Percentiles rank a stretch among this genome's conserved stretches.
Evolutionary conservation across 2,329 filamentous ascomycete species (phyloP).

Genomic region (Colletotrichum chrysophilum): DNA sequence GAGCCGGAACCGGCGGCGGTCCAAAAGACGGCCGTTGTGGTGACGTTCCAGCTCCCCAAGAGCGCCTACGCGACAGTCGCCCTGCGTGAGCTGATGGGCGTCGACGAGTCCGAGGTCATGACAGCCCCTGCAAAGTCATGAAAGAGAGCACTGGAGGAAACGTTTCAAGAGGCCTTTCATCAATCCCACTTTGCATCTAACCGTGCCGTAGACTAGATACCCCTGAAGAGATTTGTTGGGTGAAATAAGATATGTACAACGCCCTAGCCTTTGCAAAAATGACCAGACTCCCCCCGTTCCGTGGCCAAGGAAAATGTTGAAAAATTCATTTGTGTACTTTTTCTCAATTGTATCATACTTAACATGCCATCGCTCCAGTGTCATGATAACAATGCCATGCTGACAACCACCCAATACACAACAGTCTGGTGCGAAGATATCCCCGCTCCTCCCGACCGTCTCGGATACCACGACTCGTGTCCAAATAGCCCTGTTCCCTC

Average conservation of each 20-base stretch:
- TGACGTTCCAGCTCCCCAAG: conserved; percentile 78
- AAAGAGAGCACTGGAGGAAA: background rate
- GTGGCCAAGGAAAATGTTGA: background rate
- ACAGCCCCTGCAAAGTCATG: background rate
- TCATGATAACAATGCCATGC: background rate
- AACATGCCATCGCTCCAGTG: background rate
- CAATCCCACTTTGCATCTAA: conserved; percentile 8
- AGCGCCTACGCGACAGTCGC: conserved; percentile 89
- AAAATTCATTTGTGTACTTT: background rate
- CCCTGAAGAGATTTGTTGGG: background rate
- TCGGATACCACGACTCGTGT: background rate
- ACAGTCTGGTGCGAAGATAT: background rate
- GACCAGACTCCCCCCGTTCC: background rate
- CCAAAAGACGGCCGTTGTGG: conserved; percentile 67
- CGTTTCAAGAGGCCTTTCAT: background rate
- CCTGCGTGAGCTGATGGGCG: conserved; percentile 76
- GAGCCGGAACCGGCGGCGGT: background rate
- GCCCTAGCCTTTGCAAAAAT: background rate
- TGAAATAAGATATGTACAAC: conserved; percentile 5
- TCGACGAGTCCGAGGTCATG: conserved; percentile 24
- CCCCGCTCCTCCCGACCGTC: background rate
- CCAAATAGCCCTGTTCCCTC: background rate
- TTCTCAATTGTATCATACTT: background rate
- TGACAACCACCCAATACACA: background rate
- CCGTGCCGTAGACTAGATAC: conserved; percentile 18